Base-by-base conservation (phyloP, 1,284 basidiomycete species). In the Leccinum pseudoinsigne region DNA sequence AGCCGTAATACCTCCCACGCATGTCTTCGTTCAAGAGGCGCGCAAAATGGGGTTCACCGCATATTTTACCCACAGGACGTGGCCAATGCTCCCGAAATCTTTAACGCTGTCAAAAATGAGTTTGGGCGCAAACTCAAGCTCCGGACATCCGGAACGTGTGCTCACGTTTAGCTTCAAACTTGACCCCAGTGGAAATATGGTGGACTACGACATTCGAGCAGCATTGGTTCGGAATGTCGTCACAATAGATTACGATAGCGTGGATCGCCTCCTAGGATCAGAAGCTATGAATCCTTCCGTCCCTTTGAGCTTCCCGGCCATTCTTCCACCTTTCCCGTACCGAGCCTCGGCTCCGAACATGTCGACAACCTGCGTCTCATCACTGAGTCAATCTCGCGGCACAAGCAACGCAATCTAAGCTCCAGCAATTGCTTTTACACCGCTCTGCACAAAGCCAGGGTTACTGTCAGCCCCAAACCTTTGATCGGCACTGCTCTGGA, bases 101-200 rank as follows among this genome's bases (percentile, higher is more conserved):
- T 68, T 86, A 36, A 80, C 81, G 51, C 80, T 85, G 58, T 72
- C 79, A 8, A 76, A 81, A 61, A 80, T 90, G 59, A 84, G 82
- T 63, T 80, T 96, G 31, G 88, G 88, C 9, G 76, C 79, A 50
- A 60, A 68, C 55, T 66, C 72, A n/a, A 58, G 66, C 14, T 69
- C 64, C 53, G 80, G 79, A 23, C 54, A 69, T n/a, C 81, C 82
- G 0, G 77, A 85, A 62, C 82, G 81, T 7, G 89, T 89, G 1
- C 72, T 99, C 68, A 90, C 93, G 0, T 95, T 98, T 78, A 96
- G 94, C 66, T 83, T 86, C 55, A 88, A 89, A 66, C 67, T 98
- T 18, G 83, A 89, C 66, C 67, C 74, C 0, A 66, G 73, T 0
- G 96, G 94, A 0, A 80, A 87, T 8, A 83, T 97, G 42, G 67